Evolutionary conservation across 768 basidiomycete species (phyloP).

Genomic region (Amanita rubescens): DNA sequence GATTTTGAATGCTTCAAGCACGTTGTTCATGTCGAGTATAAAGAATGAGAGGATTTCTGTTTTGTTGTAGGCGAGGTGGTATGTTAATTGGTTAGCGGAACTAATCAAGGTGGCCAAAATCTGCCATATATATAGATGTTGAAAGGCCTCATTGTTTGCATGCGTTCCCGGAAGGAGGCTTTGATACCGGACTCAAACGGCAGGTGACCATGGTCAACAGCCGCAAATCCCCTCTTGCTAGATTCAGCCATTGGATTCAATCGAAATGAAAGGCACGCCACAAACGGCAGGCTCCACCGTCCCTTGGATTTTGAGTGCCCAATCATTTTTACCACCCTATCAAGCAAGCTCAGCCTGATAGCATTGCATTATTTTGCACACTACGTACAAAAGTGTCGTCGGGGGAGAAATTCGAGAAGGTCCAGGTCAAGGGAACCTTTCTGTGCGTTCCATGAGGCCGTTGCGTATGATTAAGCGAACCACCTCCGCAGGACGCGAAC

Average conservation of each 20-base stretch:
- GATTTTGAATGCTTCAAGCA: conserved; percentile 75
- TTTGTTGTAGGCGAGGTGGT: not conserved
- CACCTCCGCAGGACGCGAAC: not conserved
- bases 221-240: conserved; percentile 2
- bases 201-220: not conserved
- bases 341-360: not conserved
- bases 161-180: conserved; percentile 2
- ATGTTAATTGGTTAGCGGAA: not conserved
- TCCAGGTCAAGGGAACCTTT: not conserved
- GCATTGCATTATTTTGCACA: not conserved
- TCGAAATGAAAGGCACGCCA: conserved; percentile 8
- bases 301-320: not conserved
- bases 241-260: not conserved
- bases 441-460: not conserved
- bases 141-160: conserved; percentile 6
- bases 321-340: not conserved
- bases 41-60: not conserved
- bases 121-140: conserved; percentile 1
- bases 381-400: not conserved
- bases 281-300: not conserved
- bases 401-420: too few species aligned
- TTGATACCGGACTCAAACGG: not conserved
- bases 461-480: not conserved
- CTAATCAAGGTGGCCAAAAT: conserved; percentile 1
- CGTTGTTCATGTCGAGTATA: conserved; percentile 16